Evolutionary conservation across 805 yeast genomes (phyloP), one percentile per base, ranked within the genome.

Genomic region (Candida easanensis): DNA sequence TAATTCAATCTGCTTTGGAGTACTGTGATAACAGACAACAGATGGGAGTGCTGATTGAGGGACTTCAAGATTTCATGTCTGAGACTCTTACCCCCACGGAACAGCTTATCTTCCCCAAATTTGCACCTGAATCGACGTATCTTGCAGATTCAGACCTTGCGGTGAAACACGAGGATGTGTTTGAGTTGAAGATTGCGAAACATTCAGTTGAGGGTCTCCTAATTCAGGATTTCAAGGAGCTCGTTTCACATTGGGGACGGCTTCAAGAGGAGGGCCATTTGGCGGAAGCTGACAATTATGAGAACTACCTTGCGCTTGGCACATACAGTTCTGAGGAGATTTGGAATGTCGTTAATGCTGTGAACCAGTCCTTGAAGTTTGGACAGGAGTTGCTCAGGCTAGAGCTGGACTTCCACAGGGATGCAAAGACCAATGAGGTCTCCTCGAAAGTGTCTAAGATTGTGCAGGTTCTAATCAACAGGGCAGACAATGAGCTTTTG

Each of bases 401-500:
- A 2, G 57, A 55, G 18, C 33, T 58, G 15, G 49, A 44, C n/a
- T 21, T 22, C 2, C 38, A 51, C 6, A 38, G 48, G 6, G 30
- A 38, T 4, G 11, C 6, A 2, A 52, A 51, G 32, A 42, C 51
- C 3, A 19, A 53, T 4, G 38, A 41, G 18, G 50, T 57, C 2
- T 58, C 63, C 1, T 20, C 36, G 2, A 43, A 43, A 15, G 52
- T 54, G 10, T 32, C 38, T n/a, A 57, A 56, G 35, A 45, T 56
- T 8, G 46, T 55, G 0, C 53, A 57, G 33, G 46, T 57, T 0
- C 36, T 58, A 31, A 46, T 57, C 8, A 46, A 41, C 23, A 50
- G 63, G 21, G 54, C 60, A 1, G 63, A 58, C 25, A 54, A 54
- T 37, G 63, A 58, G 31, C 31, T 56, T 13, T 7, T 23, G 7